Base-by-base conservation (phyloP, 1,284 basidiomycete species). In the Cutaneotrichosporon sp. region DNA sequence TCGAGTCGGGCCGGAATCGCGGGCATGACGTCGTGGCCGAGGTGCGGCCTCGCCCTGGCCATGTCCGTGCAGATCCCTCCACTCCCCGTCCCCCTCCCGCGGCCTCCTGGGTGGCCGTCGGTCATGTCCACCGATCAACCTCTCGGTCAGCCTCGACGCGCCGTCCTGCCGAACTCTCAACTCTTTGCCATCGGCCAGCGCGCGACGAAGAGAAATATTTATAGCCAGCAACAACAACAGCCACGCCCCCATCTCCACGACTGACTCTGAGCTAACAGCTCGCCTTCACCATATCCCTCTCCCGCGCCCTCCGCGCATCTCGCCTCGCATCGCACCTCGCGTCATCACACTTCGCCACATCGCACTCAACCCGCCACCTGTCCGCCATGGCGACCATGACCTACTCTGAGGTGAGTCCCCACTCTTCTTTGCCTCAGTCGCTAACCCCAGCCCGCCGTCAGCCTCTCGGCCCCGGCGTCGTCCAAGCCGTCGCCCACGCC, bases 371-470 rank as follows among this genome's bases (percentile, higher is more conserved):
- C 27, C 29, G 29, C 51, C 11, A 18, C 33, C 50, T 56, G 24
- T 36, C 43, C 11, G 31, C 54, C 13, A 56, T 56, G 54, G 47
- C 59, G 8, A 27, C 56, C 5, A 16, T 38, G 34, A 43, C 52
- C 20, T 58, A 53, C 50, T 33, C 56, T 9, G 51, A 58, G 34
- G 51, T 53, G 34, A 53, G 51, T 42, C 11, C 9, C 47, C 25
- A 8, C 10, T 18, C 18, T 16, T 22, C 16, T 7, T 29, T 29
- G 14, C 24, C 9, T 27, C 9, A n/a, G 18, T 20, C 20, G 22
- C 51, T 53, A 34, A 53, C 51, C 9, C 6, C 51, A 53, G 52
- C 52, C 56, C 4, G 13, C 33, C 38, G 38, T 16, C 11, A 45
- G 14, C 27, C 24, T 14, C 25, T 49, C 22, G 52, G 18, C 24